Evolutionary conservation across 805 yeast species (phyloP).

Genomic region (Suhomyces sp.): DNA sequence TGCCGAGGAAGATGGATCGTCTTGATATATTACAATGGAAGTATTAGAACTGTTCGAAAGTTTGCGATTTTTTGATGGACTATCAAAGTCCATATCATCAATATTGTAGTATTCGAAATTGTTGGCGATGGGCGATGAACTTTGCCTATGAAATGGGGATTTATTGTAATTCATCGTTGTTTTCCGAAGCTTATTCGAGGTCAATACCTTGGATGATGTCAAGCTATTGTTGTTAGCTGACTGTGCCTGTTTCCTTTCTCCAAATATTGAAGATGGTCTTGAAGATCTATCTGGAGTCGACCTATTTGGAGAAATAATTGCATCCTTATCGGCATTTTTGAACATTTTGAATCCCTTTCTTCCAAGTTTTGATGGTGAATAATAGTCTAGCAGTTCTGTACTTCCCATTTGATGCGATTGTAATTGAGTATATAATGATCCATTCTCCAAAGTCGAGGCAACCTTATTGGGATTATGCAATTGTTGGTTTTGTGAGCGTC

Average conservation of each 20-base stretch:
- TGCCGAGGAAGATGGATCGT: slow-evolving; percentile 7
- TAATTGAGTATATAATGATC: no score
- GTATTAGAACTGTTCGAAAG: slow-evolving; percentile 18
- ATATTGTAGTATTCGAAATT: slow-evolving; percentile 24
- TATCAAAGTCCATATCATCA: slow-evolving; percentile 28
- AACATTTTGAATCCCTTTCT: slow-evolving; percentile 34
- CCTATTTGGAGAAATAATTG: slow-evolving; percentile 34
- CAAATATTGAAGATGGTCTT: slow-evolving; percentile 4
- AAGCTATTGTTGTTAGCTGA: background rate
- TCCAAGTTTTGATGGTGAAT: slow-evolving; percentile 30
- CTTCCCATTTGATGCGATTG: background rate
- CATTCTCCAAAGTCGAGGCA: no score
- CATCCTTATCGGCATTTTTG: slow-evolving; percentile 33
- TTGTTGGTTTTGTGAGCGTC: background rate
- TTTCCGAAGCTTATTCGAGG: slow-evolving; percentile 14
- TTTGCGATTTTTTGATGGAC: slow-evolving; percentile 33
- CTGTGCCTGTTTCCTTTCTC: slow-evolving; percentile 1
- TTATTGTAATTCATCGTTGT: slow-evolving; percentile 13
- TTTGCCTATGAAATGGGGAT: slow-evolving; percentile 13
- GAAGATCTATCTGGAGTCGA: slow-evolving; percentile 13
- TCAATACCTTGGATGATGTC: slow-evolving; percentile 1
- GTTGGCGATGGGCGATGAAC: slow-evolving; percentile 11
- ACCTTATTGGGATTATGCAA: no score
- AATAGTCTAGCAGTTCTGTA: slow-evolving; percentile 7
- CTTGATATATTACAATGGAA: slow-evolving; percentile 26